Percentiles rank a stretch among this genome's conserved stretches.
phyloP scores from a whole-genome alignment of 306 rosid genomes.

The Fragaria ananassa region DNA sequence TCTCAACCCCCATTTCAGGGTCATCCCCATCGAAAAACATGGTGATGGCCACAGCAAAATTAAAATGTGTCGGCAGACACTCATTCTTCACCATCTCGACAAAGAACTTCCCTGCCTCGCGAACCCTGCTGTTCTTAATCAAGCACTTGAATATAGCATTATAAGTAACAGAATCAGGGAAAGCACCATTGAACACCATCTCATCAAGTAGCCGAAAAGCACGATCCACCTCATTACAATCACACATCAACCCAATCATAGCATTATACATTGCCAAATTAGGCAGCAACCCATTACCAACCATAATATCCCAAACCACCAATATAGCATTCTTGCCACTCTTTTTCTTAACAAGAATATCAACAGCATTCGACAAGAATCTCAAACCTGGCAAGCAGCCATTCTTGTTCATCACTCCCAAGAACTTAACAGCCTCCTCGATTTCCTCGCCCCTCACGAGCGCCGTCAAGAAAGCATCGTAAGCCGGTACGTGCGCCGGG shows the following conservation, averaged over 20 bases:
- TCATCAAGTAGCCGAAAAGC: constrained; percentile 52
- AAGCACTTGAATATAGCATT: constrained; percentile 67
- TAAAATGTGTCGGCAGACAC: constrained; percentile 43
- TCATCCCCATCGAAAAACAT: constrained; percentile 62
- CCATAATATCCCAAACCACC: constrained; percentile 59
- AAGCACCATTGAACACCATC: constrained; percentile 58
- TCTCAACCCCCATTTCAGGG: constrained; percentile 57
- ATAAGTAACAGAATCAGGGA: constrained; percentile 58
- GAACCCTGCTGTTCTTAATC: constrained; percentile 50
- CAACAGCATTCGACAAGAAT: constrained; percentile 54
- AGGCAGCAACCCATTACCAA: constrained; percentile 41
- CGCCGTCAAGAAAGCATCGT: constrained; percentile 51
- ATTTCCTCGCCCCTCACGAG: constrained; percentile 34
- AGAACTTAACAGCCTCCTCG: constrained; percentile 46
- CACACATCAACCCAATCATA: constrained; percentile 56
- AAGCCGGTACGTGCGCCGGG: constrained; percentile 39
- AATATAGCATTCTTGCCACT: constrained; percentile 37
- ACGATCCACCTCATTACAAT: constrained; percentile 36
- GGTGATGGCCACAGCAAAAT: constrained; percentile 48
- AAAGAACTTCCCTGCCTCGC: constrained; percentile 43
- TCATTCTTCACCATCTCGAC: constrained; percentile 74
- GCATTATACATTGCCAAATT: constrained; percentile 62
- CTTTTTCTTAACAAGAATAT: constrained; percentile 43
- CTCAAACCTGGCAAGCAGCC: constrained; percentile 63
- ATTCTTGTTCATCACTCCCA: constrained; percentile 47